Evolutionary conservation across 345 rosid species (phyloP).

Genomic region (Clarkia xantiana): DNA sequence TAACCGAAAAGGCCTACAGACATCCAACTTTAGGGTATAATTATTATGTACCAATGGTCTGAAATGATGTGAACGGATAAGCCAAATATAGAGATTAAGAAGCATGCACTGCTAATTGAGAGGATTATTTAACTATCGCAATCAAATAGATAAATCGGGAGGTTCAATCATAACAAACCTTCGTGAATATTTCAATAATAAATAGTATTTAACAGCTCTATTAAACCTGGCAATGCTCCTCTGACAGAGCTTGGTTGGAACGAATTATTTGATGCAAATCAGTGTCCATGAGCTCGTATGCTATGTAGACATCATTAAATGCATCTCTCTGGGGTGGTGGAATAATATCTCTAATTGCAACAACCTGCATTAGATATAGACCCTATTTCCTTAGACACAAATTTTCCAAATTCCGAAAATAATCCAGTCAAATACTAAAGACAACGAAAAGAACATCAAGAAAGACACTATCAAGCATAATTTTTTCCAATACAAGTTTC

Average conservation of each 20-base stretch:
- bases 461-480: not conserved
- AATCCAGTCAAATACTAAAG: too few relatives aligned
- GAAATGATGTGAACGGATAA: too few relatives aligned
- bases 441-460: not conserved
- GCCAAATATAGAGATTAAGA: too few relatives aligned
- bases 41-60: too few relatives aligned
- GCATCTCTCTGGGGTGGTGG: constrained; percentile 55
- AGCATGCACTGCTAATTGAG: too few relatives aligned
- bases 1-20: too few relatives aligned
- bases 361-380: constrained; percentile 34
- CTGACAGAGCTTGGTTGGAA: constrained; percentile 41
- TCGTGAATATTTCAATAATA: too few relatives aligned
- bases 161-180: too few relatives aligned
- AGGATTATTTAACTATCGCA: too few relatives aligned
- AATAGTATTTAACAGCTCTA: not conserved
- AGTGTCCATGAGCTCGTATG: constrained; percentile 68
- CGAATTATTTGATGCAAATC: constrained; percentile 53
- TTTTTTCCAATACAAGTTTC: not conserved
- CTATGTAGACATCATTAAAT: constrained; percentile 80
- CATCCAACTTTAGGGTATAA: too few relatives aligned
- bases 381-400: not conserved
- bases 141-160: too few relatives aligned
- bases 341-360: constrained; percentile 79
- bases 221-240: constrained; percentile 67
- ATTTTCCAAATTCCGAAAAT: too few relatives aligned